Evolutionary conservation across 805 yeast genomes (phyloP), one percentile per base, ranked within the genome.

Genomic region (Yamadazyma paraphyllophila): DNA sequence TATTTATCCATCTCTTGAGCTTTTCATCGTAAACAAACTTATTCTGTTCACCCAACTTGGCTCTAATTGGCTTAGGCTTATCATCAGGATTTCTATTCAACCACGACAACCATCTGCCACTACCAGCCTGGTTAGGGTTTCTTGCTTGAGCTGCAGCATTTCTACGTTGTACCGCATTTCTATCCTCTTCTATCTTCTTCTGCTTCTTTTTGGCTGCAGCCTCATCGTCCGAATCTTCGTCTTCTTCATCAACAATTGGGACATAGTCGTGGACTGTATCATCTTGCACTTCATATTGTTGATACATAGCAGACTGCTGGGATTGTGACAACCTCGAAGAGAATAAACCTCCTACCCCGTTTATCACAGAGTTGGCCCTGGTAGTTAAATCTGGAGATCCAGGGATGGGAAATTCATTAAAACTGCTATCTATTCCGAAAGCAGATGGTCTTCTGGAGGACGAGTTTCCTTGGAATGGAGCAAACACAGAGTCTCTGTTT

Each of bases 1-100:
- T 80, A 59, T 88, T 83, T 43, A 94, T 80, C 97, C 97, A 94
- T 57, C 96, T 78, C 61, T 85, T 83, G 59, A 85, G 76, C 48
- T 85, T 81, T 56, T 88, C 92, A 66, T 91, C 96, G 62, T 81
- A 94, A 57, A 80, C 77, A 60, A 94, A 85, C 13, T 78, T 71
- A 59, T 75, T 85, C 48, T 81, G 77, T 46, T 85, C 88, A 10
- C 98, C 99, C 43, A 94, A 67, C 54, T 94, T 89, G 31, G 97
- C 98, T 51, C 81, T 79, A 50, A 83, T 76, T 0, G 90, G 86
- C 58, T 87, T 88, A 33, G 88, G 88, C 43, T 80, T 87, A 39
- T 79, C 83, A 25, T 79, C 77, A 37, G 74, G 75, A 10, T 14
- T 17, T 36, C 46, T 37, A 27, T 48, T 46, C 27, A 51, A 46